phyloP scores from a whole-genome alignment of 148 eudicot species.

The Beta vulgaris region DNA sequence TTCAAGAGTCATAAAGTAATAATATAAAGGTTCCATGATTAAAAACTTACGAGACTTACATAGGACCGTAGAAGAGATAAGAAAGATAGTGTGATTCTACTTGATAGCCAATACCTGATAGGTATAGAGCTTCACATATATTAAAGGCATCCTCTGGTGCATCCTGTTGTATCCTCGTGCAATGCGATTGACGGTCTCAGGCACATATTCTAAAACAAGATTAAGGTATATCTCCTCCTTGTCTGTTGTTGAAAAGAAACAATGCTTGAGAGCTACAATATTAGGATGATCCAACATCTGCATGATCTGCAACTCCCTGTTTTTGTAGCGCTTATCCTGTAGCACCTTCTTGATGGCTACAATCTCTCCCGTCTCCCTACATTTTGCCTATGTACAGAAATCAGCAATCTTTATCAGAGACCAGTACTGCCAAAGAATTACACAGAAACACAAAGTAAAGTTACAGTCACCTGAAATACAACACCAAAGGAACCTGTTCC shows the following conservation, averaged over 20 bases:
- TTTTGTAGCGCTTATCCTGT: constrained; percentile 99
- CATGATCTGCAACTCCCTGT: constrained; percentile 97
- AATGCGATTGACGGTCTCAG: constrained; percentile 91
- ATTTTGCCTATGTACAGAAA: constrained; percentile 67
- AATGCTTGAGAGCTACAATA: constrained; percentile 93
- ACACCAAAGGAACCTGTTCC: constrained; percentile 99
- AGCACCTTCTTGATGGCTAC: constrained; percentile 99
- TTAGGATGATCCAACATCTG: constrained; percentile 99
- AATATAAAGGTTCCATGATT: not conserved
- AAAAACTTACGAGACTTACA: not conserved
- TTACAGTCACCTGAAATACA: constrained; percentile 72
- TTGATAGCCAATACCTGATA: constrained; percentile 61
- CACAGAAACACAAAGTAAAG: constrained; percentile 4
- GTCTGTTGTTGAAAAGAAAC: constrained; percentile 85
- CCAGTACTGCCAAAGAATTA: constrained; percentile 4
- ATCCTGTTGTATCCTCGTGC: constrained; percentile 90
- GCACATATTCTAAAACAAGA: constrained; percentile 96
- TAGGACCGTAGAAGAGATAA: not conserved
- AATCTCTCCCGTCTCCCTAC: constrained; percentile 97
- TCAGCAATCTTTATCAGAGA: constrained; percentile 2
- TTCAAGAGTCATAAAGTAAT: not conserved
- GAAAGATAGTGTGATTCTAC: not conserved
- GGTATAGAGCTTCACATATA: constrained; percentile 87
- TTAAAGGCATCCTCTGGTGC: constrained; percentile 86
- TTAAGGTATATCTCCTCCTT: constrained; percentile 95